Evolutionary conservation across 108 stramenopile species (phyloP), one percentile per base, ranked within the genome.

Genomic region (Asterionellopsis glacialis): DNA sequence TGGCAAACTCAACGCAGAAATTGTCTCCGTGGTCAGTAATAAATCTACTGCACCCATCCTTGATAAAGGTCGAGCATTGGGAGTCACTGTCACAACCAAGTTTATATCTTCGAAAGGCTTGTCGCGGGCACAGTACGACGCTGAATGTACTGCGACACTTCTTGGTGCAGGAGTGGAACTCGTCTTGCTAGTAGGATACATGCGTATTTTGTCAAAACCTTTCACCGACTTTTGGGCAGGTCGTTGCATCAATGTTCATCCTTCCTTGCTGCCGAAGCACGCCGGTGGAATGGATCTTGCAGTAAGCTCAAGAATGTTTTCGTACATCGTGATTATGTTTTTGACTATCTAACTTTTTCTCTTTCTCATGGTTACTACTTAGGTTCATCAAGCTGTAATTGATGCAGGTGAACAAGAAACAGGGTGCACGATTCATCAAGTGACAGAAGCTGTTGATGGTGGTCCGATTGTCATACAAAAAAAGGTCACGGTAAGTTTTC

Each of bases 341-440:
- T n/a, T 51, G 41, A 19, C 19, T 25, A 9, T 22, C 24, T 53
- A 21, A 53, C 23, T 5, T 19, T 24, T 22, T 53, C 24, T 21
- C 6, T 15, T 22, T 53, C 24, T 21, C 6, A 3, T 33, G 33
- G 33, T 33, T 33, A 7, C 33, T 33, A 33, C 15, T 38, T 79
- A 93, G 63, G 98, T 99, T 9, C 98, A 99, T 70, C 90, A 94
- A 70, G 97, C 94, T 26, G 98, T 98, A 24, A 77, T 99, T 52
- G 96, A 93, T 61, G 95, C 97, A 18, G 85, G 89, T 12, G 89
- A 94, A 70, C 61, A 54, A 33, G 90, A 96, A 72, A 91, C 81
- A 57, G 98, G 98, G 13, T 99, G 98, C 81, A 97, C 97, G 22
- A 91, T 99, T 62, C 98, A 99, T 70, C 81, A 95, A 55, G 98